These are phyloP conservation scores for Sambucus nigra DNA, from an alignment of 129 eudicot genomes.

Conservation along the genomic window DNA sequence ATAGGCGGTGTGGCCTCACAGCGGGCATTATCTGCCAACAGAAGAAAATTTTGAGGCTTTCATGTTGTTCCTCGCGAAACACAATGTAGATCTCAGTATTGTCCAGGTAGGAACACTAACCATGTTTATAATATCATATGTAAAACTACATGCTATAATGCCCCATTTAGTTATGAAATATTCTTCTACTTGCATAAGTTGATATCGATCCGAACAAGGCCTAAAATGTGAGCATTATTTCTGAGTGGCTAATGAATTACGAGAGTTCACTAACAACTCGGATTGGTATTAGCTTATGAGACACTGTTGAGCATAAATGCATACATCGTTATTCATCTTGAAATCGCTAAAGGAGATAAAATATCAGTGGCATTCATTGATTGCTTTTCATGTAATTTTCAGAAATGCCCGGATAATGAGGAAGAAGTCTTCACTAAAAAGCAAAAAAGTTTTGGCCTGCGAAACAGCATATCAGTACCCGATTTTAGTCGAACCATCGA, in stretches of 20 bases:
- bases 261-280: no score
- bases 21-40: conserved; percentile 94
- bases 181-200: no score
- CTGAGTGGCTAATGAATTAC: no score
- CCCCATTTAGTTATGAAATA: no score
- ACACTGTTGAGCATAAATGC: no score
- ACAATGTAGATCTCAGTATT: conserved; percentile 45
- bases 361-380: not conserved
- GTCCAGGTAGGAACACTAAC: conserved; percentile 45
- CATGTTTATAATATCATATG: not conserved
- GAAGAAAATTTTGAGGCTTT: conserved; percentile 80
- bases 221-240: no score
- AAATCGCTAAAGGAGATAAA: no score
- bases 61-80: conserved; percentile 55
- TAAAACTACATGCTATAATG: no score
- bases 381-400: conserved; percentile 18
- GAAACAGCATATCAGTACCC: conserved; percentile 43
- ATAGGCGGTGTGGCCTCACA: conserved; percentile 98
- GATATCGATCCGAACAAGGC: no score
- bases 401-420: conserved; percentile 44
- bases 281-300: no score
- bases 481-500: conserved; percentile 22
- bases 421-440: conserved; percentile 16
- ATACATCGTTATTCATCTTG: not conserved
- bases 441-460: conserved; percentile 28